A percentile compares a stretch with the other conserved stretches of the same genome.
These are phyloP conservation scores for Corinectria fuckeliana DNA, from an alignment of 2,329 filamentous ascomycete species.

Conservation along the genomic window DNA sequence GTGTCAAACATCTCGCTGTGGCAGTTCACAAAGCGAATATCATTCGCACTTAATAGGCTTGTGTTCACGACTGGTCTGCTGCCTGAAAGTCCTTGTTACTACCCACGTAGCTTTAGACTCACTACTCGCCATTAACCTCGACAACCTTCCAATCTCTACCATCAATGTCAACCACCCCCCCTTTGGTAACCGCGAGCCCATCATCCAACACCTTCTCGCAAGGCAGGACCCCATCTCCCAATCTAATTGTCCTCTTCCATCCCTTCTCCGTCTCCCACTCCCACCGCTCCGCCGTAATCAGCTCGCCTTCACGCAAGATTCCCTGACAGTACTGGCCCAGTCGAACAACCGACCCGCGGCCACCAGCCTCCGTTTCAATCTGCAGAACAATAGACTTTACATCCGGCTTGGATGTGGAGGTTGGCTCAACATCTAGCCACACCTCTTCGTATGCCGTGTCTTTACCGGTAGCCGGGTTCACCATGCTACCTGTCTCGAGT, in stretches of 20 bases:
- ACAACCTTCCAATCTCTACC: conserved; percentile 44
- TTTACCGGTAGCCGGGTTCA: conserved; percentile 60
- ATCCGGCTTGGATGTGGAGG: conserved; percentile 19
- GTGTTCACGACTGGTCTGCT: too few relatives aligned
- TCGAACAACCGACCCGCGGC: conserved; percentile 58
- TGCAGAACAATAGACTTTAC: conserved; percentile 18
- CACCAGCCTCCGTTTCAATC: conserved; percentile 21
- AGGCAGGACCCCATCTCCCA: conserved; percentile 46
- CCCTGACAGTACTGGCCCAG: conserved; percentile 64
- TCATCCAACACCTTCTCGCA: conserved; percentile 37
- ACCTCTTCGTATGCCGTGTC: conserved; percentile 69
- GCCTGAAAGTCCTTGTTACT: too few relatives aligned
- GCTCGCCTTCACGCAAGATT: conserved; percentile 53
- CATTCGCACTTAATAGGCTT: too few relatives aligned
- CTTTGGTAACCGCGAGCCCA: conserved; percentile 14
- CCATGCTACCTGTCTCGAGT: conserved; percentile 66
- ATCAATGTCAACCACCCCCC: conserved; percentile 29
- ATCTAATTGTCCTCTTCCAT: conserved; percentile 47
- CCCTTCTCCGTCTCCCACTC: conserved; percentile 43
- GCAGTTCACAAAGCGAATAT: too few relatives aligned
- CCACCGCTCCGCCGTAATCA: conserved; percentile 62
- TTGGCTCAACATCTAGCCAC: conserved; percentile 59
- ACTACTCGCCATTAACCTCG: conserved; percentile 31
- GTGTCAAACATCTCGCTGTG: too few relatives aligned
- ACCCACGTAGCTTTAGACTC: too few relatives aligned